These are phyloP conservation scores for Brassica hybrid DNA, from an alignment of 441 rosid genomes.

Conservation along the genomic window DNA sequence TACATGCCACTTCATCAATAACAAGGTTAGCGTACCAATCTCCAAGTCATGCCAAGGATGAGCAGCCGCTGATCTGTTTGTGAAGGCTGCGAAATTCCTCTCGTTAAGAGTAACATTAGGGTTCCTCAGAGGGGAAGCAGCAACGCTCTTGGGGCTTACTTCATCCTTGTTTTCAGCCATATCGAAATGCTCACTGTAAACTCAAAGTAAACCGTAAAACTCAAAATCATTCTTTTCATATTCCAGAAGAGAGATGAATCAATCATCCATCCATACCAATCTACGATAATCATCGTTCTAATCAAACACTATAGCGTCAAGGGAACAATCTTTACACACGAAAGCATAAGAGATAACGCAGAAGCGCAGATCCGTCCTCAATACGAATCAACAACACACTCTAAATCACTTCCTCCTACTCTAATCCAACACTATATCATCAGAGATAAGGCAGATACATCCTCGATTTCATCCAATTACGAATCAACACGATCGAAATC, in stretches of 20 bases:
- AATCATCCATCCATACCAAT: not conserved
- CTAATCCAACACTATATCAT: constrained; percentile 7
- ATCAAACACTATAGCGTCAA: constrained; percentile 1
- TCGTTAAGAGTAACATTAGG: constrained; percentile 44
- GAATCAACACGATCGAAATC: not conserved
- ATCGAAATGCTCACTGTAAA: constrained; percentile 17
- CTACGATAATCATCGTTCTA: constrained; percentile 20
- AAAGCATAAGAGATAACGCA: constrained; percentile 16
- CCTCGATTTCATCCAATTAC: not conserved
- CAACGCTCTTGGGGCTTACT: constrained; percentile 39
- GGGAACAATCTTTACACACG: constrained; percentile 3
- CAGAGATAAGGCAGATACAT: constrained; percentile 17
- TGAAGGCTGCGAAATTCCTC: constrained; percentile 66
- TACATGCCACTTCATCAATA: not conserved
- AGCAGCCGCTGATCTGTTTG: constrained; percentile 79
- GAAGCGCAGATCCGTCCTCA: constrained; percentile 25
- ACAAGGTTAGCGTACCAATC: constrained; percentile 57
- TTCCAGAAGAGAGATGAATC: constrained; percentile 5
- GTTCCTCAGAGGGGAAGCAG: constrained; percentile 40
- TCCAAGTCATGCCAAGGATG: constrained; percentile 96
- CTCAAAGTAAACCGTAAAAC: constrained; percentile 14
- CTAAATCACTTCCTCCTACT: not conserved
- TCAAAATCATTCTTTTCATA: not conserved
- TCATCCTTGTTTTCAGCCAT: constrained; percentile 64
- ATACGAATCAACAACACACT: not conserved